Conservation (phyloP, 164 flowering plant genomes). For the Saururus chinensis region DNA sequence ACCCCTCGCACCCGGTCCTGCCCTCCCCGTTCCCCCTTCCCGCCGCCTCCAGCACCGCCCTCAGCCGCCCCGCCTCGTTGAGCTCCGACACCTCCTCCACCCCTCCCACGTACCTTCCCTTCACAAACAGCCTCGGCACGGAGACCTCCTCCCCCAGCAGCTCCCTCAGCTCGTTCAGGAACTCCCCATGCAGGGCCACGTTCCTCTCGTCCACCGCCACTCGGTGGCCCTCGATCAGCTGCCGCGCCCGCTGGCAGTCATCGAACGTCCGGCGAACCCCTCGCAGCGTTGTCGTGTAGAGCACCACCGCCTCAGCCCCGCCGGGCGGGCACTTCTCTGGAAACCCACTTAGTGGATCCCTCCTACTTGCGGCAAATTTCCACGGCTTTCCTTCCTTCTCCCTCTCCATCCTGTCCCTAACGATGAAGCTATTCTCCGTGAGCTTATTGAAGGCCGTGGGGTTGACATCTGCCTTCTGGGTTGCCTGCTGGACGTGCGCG, state of each 20-base stretch:
- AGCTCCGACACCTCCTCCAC: slow-evolving; percentile 62
- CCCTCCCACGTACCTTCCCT: slow-evolving; percentile 86
- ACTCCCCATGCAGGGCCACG: slow-evolving; percentile 69
- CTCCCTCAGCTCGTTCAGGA: slow-evolving; percentile 45
- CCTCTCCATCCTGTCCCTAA: slow-evolving; percentile 49
- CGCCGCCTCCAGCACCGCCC: slow-evolving; percentile 41
- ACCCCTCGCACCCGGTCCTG: slow-evolving; percentile 63
- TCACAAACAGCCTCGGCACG: slow-evolving; percentile 81
- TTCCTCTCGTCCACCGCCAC: slow-evolving; percentile 79
- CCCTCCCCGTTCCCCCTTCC: slow-evolving; percentile 49
- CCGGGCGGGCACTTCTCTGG: slow-evolving; percentile 79
- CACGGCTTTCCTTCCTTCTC: slow-evolving; percentile 29
- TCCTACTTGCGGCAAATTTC: slow-evolving; percentile 10
- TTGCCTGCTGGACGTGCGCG: background rate
- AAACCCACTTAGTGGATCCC: slow-evolving; percentile 60
- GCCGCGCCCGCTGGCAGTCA: slow-evolving; percentile 46
- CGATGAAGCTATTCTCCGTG: slow-evolving; percentile 54
- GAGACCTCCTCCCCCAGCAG: slow-evolving; percentile 35
- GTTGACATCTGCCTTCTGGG: background rate
- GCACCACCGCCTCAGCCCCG: slow-evolving; percentile 51
- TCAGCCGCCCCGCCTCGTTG: slow-evolving; percentile 61
- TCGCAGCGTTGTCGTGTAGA: slow-evolving; percentile 83
- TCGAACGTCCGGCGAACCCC: slow-evolving; percentile 85
- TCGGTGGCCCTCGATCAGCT: slow-evolving; percentile 44
- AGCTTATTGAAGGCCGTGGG: slow-evolving; percentile 17